Base-by-base conservation (phyloP, 2,329 filamentous ascomycete species). In the Mollisiaceae sp. region DNA sequence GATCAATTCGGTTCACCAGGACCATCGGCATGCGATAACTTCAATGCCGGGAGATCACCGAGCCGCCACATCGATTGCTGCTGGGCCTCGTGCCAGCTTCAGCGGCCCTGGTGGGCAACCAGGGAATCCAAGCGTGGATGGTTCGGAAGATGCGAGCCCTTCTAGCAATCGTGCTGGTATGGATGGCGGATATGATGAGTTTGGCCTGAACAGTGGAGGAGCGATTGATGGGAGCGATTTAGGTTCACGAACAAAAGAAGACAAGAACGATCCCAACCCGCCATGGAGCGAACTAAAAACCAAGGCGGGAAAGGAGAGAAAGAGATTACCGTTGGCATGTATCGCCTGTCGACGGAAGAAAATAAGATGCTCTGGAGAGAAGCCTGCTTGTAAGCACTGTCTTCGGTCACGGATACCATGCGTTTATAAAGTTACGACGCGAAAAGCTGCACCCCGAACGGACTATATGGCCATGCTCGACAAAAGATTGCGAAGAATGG, bases 391-490 rank as follows among this genome's bases (percentile, higher is more conserved):
- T 83, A 97, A 97, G 78, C 95, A 98, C 79, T 98, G 95, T 76
- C 83, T 96, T 65, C 88, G 94, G 64, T 97, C 94, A 60, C 88
- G 94, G 52, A 96, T 97, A 72, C 94, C 94, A 1, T 99, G 95
- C 77, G 94, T 98, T 4, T 99, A 98, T 84, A 98, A 98, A 76
- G 93, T 97, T 66, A 98, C 94, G 0, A 93, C 94, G 4, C 86
- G 95, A 66, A 98, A 98, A 78, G 93, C 94, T 1, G 93, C 94
- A 3, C 95, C 95, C 2, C 86, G 95, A 60, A 98, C 95, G 20
- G 95, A 98, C 78, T 98, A 98, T 78, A 98, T 98, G 95, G 93
- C 94, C 50, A 98, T 98, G 93, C 81, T 98, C 73, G 95, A 98
- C 79, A 97, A 97, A 79, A 87, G 95, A 61, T 79, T 98, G 71